phyloP scores from a whole-genome alignment of 257 asterid species.

The Thymus mandschuricus region DNA sequence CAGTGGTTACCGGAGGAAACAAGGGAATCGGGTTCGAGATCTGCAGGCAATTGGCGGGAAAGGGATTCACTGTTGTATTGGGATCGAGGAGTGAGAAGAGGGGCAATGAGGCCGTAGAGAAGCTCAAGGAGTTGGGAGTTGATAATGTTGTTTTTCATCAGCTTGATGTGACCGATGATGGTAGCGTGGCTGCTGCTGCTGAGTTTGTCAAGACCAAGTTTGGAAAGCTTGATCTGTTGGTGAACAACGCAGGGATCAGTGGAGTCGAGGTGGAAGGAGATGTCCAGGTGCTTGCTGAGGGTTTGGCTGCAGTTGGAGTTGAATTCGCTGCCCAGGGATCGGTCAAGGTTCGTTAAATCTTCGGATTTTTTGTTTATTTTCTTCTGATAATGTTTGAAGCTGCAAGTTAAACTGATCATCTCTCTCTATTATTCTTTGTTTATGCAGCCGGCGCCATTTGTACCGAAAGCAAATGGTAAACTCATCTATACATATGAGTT shows the following conservation, averaged over 20 bases:
- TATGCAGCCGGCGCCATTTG: conserved; percentile 32
- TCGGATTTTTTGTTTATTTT: background rate
- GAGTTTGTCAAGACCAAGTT: conserved; percentile 26
- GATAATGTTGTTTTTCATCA: conserved; percentile 43
- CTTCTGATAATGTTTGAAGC: too few relatives aligned
- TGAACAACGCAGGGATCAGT: conserved; percentile 52
- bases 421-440: too few relatives aligned
- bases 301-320: background rate
- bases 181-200: conserved; percentile 14
- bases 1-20: conserved; percentile 48
- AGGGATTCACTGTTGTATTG: conserved; percentile 47
- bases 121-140: conserved; percentile 32
- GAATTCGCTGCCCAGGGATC: background rate
- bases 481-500: conserved; percentile 31
- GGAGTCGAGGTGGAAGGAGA: conserved; percentile 41
- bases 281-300: conserved; percentile 22
- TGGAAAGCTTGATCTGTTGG: conserved; percentile 55
- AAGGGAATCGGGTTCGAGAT: background rate
- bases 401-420: too few relatives aligned
- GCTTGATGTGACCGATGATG: conserved; percentile 45
- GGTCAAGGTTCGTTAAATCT: conserved; percentile 3
- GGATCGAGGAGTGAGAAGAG: conserved; percentile 48
- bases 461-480: conserved; percentile 33
- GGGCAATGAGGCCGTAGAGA: conserved; percentile 50
- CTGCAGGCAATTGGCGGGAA: conserved; percentile 39